These are phyloP conservation scores for Pelargonium fulgidum DNA, from an alignment of 441 rosid genomes.

Conservation along the genomic window DNA sequence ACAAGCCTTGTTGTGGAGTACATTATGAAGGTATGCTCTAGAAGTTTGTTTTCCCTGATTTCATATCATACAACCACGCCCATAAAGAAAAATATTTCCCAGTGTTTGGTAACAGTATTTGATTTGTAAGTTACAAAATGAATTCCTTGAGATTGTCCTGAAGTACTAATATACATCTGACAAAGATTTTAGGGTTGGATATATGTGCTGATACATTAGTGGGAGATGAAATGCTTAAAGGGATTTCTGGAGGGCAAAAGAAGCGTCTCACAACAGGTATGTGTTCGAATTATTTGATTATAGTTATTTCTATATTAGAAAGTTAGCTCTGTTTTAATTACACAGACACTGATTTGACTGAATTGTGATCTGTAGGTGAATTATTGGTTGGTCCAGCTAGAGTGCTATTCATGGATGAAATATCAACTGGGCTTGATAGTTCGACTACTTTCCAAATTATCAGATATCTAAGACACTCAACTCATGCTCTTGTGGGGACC, in stretches of 20 bases:
- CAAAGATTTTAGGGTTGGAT: slow-evolving; percentile 85
- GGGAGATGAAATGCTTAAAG: slow-evolving; percentile 77
- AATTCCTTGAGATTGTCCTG: slow-evolving; percentile 27
- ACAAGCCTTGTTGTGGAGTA: slow-evolving; percentile 82
- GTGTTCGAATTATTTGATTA: too few species aligned
- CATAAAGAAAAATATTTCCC: too few species aligned
- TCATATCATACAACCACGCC: slow-evolving; percentile 4
- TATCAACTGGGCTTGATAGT: slow-evolving; percentile 87
- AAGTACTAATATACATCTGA: slow-evolving; percentile 52
- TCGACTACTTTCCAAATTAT: slow-evolving; percentile 85
- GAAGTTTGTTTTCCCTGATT: slow-evolving; percentile 13
- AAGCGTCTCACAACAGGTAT: slow-evolving; percentile 85
- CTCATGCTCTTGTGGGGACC: slow-evolving; percentile 73
- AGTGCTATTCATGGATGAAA: slow-evolving; percentile 83
- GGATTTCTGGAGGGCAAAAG: slow-evolving; percentile 86
- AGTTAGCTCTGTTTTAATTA: too few species aligned
- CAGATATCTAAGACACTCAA: slow-evolving; percentile 51
- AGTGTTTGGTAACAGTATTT: too few species aligned
- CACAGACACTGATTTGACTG: too few species aligned
- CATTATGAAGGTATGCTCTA: slow-evolving; percentile 78
- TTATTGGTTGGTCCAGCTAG: slow-evolving; percentile 80
- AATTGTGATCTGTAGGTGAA: slow-evolving; percentile 38
- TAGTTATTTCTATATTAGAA: too few species aligned
- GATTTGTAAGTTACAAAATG: slow-evolving; percentile 10
- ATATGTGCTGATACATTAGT: slow-evolving; percentile 73